Evolutionary conservation across 805 yeast species (phyloP).

Genomic region (Kuraishia ogatae): DNA sequence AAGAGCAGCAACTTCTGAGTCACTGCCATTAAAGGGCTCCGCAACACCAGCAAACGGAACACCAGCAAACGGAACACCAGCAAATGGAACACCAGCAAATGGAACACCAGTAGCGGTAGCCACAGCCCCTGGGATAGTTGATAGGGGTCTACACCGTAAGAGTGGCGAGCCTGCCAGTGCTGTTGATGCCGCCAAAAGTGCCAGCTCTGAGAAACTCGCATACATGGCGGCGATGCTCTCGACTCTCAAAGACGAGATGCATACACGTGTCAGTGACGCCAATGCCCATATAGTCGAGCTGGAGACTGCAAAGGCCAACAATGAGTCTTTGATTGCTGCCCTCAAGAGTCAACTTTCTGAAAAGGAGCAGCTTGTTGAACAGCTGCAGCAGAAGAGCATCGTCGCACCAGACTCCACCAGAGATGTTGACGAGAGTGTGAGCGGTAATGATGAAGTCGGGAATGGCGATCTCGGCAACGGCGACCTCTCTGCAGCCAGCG

Average conservation of each 20-base stretch:
- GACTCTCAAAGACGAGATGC: slow-evolving; percentile 32
- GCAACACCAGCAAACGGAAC: too few species aligned
- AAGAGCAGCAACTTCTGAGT: not conserved
- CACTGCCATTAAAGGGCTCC: not conserved
- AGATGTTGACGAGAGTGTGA: not conserved
- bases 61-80: too few species aligned
- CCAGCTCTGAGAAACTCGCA: slow-evolving; percentile 8
- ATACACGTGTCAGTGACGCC: slow-evolving; percentile 47
- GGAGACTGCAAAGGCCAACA: slow-evolving; percentile 26
- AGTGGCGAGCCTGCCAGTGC: not conserved
- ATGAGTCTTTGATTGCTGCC: slow-evolving; percentile 4
- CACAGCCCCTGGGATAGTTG: too few species aligned
- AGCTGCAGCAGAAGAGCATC: not conserved
- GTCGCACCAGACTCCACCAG: not conserved
- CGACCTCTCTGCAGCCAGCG: not conserved
- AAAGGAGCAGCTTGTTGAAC: slow-evolving; percentile 3
- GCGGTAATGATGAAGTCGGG: too few species aligned
- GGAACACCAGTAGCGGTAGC: too few species aligned
- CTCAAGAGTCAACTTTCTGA: slow-evolving; percentile 1
- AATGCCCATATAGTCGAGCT: slow-evolving; percentile 41
- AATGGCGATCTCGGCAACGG: too few species aligned
- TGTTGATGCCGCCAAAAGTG: not conserved
- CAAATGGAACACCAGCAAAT: too few species aligned
- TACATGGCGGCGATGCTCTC: slow-evolving; percentile 17
- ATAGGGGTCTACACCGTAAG: too few species aligned